Evolutionary conservation across 768 basidiomycete species (phyloP).

Genomic region (Imleria badia): DNA sequence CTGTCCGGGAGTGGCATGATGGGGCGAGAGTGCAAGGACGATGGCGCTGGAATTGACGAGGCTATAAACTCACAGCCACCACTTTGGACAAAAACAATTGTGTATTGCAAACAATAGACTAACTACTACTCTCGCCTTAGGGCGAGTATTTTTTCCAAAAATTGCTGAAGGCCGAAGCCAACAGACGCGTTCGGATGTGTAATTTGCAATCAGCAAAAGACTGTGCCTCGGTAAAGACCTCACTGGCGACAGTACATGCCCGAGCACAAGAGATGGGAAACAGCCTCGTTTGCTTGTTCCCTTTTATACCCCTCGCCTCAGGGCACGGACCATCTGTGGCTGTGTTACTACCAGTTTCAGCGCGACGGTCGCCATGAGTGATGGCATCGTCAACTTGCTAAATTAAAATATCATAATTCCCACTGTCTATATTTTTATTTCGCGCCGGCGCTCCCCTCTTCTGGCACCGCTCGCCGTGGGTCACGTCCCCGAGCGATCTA

Average conservation of each 20-base stretch:
- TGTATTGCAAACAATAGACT: too few species aligned
- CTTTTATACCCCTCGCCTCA: not conserved
- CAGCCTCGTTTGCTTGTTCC: not conserved
- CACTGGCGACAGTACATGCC: slow-evolving; percentile 94
- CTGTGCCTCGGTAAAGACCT: slow-evolving; percentile 95
- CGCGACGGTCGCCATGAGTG: not conserved
- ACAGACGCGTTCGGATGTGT: slow-evolving; percentile 94
- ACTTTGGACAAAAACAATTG: too few species aligned
- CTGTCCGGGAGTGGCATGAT: slow-evolving; percentile 67
- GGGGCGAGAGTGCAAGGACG: not conserved
- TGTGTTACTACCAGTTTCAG: not conserved
- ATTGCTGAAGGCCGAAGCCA: slow-evolving; percentile 87
- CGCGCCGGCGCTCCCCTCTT: too few species aligned
- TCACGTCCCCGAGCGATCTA: too few species aligned
- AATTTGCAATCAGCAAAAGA: slow-evolving; percentile 97
- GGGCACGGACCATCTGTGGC: slow-evolving; percentile 25
- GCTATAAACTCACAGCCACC: too few species aligned
- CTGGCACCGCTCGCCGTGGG: too few species aligned
- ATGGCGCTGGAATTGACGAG: too few species aligned
- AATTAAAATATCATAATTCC: too few species aligned
- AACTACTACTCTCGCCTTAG: not conserved
- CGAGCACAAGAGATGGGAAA: slow-evolving; percentile 85
- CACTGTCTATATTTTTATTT: too few species aligned
- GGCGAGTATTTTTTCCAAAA: slow-evolving; percentile 61
- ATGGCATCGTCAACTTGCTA: too few species aligned